Conservation (phyloP, 2,329 filamentous ascomycete genomes). For the Neonectria neomacrospora region DNA sequence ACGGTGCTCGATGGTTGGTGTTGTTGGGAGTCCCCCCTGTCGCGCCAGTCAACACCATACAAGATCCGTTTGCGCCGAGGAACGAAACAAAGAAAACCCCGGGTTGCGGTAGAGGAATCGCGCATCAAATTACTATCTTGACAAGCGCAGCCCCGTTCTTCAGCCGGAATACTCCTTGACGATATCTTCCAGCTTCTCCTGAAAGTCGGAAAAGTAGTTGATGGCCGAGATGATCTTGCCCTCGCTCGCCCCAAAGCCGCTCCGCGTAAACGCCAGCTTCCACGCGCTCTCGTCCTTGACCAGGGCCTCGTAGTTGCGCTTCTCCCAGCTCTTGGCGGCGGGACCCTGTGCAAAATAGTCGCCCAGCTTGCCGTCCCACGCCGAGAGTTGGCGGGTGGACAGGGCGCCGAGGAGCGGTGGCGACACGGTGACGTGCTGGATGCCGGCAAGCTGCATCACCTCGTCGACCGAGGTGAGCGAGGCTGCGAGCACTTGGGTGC, state of each 20-base stretch:
- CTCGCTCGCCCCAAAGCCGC: slow-evolving; percentile 58
- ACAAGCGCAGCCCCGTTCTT: neutral
- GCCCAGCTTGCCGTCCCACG: slow-evolving; percentile 47
- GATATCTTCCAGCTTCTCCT: slow-evolving; percentile 60
- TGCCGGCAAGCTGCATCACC: slow-evolving; percentile 67
- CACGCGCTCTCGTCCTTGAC: slow-evolving; percentile 58
- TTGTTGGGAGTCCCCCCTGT: neutral
- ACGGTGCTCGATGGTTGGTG: neutral
- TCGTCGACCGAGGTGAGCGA: slow-evolving; percentile 68
- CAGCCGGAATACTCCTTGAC: slow-evolving; percentile 44
- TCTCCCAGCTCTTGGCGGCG: slow-evolving; percentile 44
- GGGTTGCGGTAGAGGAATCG: neutral
- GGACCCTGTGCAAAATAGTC: slow-evolving; percentile 46
- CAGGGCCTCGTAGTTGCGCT: slow-evolving; percentile 35
- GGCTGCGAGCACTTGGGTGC: slow-evolving; percentile 65
- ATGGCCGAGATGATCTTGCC: slow-evolving; percentile 65
- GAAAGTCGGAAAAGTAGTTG: slow-evolving; percentile 68
- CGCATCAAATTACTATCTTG: neutral
- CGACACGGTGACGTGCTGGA: slow-evolving; percentile 68
- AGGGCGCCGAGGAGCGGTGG: slow-evolving; percentile 62
- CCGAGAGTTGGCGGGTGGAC: slow-evolving; percentile 49
- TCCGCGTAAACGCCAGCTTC: slow-evolving; percentile 62
- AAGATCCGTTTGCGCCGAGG: no score
- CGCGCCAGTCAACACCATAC: neutral
- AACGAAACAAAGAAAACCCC: neutral